phyloP scores from a whole-genome alignment of 345 rosid genomes.

The Bruguiera gymnorhiza region DNA sequence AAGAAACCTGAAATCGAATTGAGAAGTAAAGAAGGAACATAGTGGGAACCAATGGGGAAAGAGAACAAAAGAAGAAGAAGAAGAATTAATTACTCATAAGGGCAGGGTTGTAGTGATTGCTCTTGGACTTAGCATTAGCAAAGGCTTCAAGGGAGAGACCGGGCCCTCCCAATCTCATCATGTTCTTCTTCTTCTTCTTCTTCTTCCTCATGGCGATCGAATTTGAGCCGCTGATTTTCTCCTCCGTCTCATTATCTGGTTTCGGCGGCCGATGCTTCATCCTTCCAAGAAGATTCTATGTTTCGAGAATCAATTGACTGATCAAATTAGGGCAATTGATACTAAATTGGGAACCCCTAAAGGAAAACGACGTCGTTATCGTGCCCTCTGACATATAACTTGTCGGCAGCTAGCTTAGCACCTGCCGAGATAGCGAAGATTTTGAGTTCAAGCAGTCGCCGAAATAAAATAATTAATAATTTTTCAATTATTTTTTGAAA shows the following conservation, averaged over 20 bases:
- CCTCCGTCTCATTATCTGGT: slow-evolving; percentile 5
- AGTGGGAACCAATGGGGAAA: too few species aligned
- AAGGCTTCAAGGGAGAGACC: slow-evolving; percentile 85
- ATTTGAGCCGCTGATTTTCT: slow-evolving; percentile 20
- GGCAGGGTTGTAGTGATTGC: slow-evolving; percentile 55
- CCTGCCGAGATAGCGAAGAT: too few species aligned
- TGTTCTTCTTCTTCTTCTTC: slow-evolving; percentile 66
- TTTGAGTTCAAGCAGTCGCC: too few species aligned
- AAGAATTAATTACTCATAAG: slow-evolving; percentile 41
- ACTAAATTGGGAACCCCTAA: slow-evolving; percentile 1
- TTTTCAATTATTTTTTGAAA: too few species aligned
- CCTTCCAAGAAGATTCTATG: neutral
- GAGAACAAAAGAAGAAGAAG: too few species aligned
- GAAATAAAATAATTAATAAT: too few species aligned
- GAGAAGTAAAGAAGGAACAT: too few species aligned
- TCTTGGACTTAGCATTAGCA: slow-evolving; percentile 57
- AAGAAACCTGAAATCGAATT: too few species aligned
- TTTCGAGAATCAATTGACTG: neutral
- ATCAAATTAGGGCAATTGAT: neutral
- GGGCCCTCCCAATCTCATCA: slow-evolving; percentile 64
- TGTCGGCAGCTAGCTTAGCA: too few species aligned
- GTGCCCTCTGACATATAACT: too few species aligned
- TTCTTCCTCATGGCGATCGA: slow-evolving; percentile 10
- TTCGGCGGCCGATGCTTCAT: slow-evolving; percentile 39
- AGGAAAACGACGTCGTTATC: too few species aligned